Evolutionary conservation across 2,329 filamentous ascomycete genomes (phyloP).

Genomic region (Lachnellula arida): DNA sequence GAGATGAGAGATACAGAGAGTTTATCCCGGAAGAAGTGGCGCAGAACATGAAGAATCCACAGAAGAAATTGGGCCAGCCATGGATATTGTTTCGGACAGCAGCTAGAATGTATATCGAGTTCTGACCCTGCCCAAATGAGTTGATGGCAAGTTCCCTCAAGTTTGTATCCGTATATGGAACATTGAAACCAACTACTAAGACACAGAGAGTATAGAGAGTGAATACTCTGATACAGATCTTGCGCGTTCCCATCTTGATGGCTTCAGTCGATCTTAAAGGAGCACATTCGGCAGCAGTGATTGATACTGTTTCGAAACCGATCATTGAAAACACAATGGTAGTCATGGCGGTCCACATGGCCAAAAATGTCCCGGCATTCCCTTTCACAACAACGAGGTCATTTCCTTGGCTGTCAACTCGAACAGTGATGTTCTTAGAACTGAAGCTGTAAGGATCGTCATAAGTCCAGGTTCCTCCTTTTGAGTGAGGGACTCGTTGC

Average conservation of each 20-base stretch:
- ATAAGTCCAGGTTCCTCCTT: conserved; percentile 33
- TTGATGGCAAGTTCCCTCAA: conserved; percentile 7
- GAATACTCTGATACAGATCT: conserved; percentile 40
- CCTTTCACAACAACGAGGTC: conserved; percentile 21
- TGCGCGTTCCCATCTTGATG: conserved; percentile 41
- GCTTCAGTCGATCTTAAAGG: conserved; percentile 36
- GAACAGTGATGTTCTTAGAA: conserved; percentile 28
- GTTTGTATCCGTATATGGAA: conserved; percentile 36
- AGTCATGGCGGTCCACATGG: conserved; percentile 38
- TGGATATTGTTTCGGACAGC: conserved; percentile 37
- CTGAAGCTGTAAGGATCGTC: conserved; percentile 32
- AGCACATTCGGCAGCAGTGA: conserved; percentile 41
- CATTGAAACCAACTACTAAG: conserved; percentile 39
- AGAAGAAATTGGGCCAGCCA: conserved; percentile 38
- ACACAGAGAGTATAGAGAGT: conserved; percentile 39
- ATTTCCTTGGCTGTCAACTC: conserved; percentile 19
- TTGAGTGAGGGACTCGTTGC: conserved; percentile 24
- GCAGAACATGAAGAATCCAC: conserved; percentile 42
- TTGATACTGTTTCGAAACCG: conserved; percentile 40
- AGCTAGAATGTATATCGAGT: conserved; percentile 37
- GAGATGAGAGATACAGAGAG: conserved; percentile 38
- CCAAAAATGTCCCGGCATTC: conserved; percentile 30
- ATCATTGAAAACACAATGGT: conserved; percentile 41
- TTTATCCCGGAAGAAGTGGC: conserved; percentile 40
- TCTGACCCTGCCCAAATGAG: conserved; percentile 27